A percentile compares a stretch with the other conserved stretches of the same genome.
These are phyloP conservation scores for Boletellus sp. DNA, from an alignment of 1,284 basidiomycete genomes.

Conservation along the genomic window DNA sequence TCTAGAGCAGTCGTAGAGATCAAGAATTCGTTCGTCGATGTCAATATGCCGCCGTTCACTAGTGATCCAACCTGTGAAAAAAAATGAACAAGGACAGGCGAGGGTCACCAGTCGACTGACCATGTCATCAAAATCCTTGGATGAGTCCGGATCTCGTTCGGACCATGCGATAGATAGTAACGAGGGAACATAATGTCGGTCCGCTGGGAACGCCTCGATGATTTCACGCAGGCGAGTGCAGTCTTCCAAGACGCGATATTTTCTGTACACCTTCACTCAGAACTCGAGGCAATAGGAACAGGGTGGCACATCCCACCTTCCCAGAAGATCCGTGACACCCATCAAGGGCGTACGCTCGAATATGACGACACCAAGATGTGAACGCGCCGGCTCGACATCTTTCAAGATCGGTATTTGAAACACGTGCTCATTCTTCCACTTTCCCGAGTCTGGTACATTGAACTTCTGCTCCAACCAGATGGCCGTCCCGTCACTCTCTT, in stretches of 20 bases:
- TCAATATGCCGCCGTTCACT: constrained; percentile 41
- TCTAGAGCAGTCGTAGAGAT: constrained; percentile 51
- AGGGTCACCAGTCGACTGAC: constrained; percentile 29
- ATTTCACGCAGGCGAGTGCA: constrained; percentile 65
- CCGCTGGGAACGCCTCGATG: constrained; percentile 46
- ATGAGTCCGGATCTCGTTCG: constrained; percentile 37
- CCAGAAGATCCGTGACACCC: constrained; percentile 58
- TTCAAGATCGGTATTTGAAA: constrained; percentile 50
- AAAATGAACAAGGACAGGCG: constrained; percentile 1
- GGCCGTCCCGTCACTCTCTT: constrained; percentile 66
- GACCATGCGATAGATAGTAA: constrained; percentile 60
- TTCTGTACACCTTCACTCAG: constrained; percentile 39
- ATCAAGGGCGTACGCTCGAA: constrained; percentile 69
- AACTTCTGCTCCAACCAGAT: constrained; percentile 77
- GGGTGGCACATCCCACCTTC: constrained; percentile 43
- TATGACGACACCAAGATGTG: constrained; percentile 61
- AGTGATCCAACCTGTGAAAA: constrained; percentile 44
- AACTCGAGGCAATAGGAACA: not conserved
- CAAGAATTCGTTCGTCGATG: constrained; percentile 41
- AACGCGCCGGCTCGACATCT: constrained; percentile 4
- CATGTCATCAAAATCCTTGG: constrained; percentile 50
- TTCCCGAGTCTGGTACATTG: constrained; percentile 57
- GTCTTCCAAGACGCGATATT: constrained; percentile 69
- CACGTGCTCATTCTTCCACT: constrained; percentile 53
- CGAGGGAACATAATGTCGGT: constrained; percentile 56